A percentile compares a stretch with the other conserved stretches of the same genome.
Evolutionary conservation across 2,329 filamentous ascomycete genomes (phyloP).

Genomic region (Cladophialophora immunda): DNA sequence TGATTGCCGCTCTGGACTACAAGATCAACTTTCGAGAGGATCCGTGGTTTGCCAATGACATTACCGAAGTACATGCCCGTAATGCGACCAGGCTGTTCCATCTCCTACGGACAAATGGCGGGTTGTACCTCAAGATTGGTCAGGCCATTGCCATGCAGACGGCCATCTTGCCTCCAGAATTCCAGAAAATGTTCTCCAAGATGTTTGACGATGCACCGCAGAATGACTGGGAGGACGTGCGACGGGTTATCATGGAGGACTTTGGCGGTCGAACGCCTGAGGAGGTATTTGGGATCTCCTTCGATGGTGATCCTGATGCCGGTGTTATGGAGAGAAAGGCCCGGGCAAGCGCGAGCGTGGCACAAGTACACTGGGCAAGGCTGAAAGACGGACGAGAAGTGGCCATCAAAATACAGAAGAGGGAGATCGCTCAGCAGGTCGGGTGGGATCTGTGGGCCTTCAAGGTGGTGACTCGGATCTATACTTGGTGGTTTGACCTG

Average conservation of each 20-base stretch:
- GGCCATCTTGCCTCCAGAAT: constrained; percentile 89
- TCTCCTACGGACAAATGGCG: constrained; percentile 84
- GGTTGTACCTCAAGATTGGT: constrained; percentile 95
- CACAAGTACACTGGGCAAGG: constrained; percentile 95
- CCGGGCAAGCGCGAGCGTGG: constrained; percentile 84
- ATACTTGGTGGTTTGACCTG: constrained; percentile 90
- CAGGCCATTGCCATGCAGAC: constrained; percentile 99
- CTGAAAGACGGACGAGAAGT: constrained; percentile 88
- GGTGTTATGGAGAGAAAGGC: constrained; percentile 76
- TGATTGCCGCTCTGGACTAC: constrained; percentile 88
- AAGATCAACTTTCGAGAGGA: constrained; percentile 92
- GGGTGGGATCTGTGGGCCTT: constrained; percentile 97
- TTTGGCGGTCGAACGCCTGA: constrained; percentile 84
- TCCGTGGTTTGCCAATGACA: constrained; percentile 75
- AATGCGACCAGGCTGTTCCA: constrained; percentile 85
- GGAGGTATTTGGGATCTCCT: constrained; percentile 92
- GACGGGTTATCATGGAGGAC: constrained; percentile 85
- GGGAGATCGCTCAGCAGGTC: constrained; percentile 89
- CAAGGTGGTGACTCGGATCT: constrained; percentile 82
- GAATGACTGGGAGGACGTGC: constrained; percentile 85
- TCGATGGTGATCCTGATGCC: constrained; percentile 69
- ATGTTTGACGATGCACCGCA: constrained; percentile 99
- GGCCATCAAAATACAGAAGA: constrained; percentile 95
- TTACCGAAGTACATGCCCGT: constrained; percentile 80
- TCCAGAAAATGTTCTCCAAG: constrained; percentile 91